Base-by-base conservation (phyloP, 441 rosid genomes). In the Pelargonium cotyledonis region DNA sequence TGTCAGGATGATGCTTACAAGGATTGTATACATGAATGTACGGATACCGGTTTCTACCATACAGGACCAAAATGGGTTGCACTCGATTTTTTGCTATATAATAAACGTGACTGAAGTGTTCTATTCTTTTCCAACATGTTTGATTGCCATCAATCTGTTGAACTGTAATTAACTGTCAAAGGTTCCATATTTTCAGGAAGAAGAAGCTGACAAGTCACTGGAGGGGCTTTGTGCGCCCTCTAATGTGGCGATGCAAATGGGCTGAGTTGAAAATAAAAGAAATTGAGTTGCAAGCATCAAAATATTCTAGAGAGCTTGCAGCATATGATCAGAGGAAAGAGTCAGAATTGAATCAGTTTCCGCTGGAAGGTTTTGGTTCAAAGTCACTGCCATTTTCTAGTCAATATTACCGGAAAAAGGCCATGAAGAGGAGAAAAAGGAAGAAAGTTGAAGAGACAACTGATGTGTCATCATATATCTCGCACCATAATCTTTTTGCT, bases 201-300 rank as follows among this genome's bases (percentile, higher is more conserved):
- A 94, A 89, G 86, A 92, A 82, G 87, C 73, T 94, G 81, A 88
- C 95, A 46, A 78, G 79, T 82, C 92, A 90, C 70, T 92, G 97
- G 95, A 90, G 84, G 83, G 85, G 67, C 73, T 95, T 88, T 73
- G 84, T 88, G 71, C 81, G 77, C 58, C 99, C 99, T 70, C 79
- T 95, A 63, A 89, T 84, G 96, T 91, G 97, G 97, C 90, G 91
- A 55, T 89, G 95, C 87, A 89, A 90, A 79, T 91, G 97, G 97
- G 69, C 85, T 15, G 97, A 94, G 77, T 75, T 88, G 75, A 86
- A 82, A 79, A 86, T 91, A 47, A 88, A 81, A 73, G 88, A 89
- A 77, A 78, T 90, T 18, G 88, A 86, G 69, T 83, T 86, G 69
- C 92, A 84, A 46, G 85, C 89, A 67, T 66, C 77, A 69, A 88